phyloP scores from a whole-genome alignment of 768 basidiomycete genomes.

The Trametes cinnabarina region DNA sequence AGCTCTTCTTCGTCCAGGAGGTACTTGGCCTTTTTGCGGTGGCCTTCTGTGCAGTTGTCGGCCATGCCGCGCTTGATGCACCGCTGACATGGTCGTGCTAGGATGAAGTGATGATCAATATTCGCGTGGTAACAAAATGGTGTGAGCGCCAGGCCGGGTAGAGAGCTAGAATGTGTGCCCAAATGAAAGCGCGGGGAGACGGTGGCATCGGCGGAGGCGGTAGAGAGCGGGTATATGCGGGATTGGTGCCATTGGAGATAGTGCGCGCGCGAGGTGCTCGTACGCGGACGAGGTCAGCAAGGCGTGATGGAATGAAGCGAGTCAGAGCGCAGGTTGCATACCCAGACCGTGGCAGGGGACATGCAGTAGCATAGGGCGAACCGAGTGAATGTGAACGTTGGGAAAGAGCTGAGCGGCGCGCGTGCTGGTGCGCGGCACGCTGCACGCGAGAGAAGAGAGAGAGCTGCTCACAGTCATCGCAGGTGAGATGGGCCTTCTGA shows the following conservation, averaged over 20 bases:
- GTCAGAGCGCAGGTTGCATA: not conserved
- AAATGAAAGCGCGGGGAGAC: not conserved
- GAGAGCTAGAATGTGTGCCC: not conserved
- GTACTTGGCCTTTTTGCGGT: slow-evolving; percentile 98
- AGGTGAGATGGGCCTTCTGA: slow-evolving; percentile 97
- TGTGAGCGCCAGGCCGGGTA: not conserved
- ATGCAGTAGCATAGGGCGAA: not conserved
- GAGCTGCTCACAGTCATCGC: slow-evolving; percentile 82
- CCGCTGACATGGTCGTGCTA: slow-evolving; percentile 94
- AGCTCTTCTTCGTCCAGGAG: slow-evolving; percentile 92
- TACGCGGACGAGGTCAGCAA: not conserved
- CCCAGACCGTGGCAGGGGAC: not conserved
- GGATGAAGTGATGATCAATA: slow-evolving; percentile 15
- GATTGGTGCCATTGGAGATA: not conserved
- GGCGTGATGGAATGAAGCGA: not conserved
- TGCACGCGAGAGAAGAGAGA: not conserved
- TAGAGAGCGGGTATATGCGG: not conserved
- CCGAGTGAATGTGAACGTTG: not conserved
- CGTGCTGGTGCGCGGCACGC: not conserved
- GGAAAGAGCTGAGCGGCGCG: not conserved
- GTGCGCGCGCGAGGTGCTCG: not conserved
- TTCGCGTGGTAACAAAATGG: not conserved
- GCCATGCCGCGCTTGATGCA: slow-evolving; percentile 94
- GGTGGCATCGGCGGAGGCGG: not conserved
- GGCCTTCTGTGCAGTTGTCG: slow-evolving; percentile 87